Conservation (phyloP, 805 yeast species). For the Candida gorgasii region DNA sequence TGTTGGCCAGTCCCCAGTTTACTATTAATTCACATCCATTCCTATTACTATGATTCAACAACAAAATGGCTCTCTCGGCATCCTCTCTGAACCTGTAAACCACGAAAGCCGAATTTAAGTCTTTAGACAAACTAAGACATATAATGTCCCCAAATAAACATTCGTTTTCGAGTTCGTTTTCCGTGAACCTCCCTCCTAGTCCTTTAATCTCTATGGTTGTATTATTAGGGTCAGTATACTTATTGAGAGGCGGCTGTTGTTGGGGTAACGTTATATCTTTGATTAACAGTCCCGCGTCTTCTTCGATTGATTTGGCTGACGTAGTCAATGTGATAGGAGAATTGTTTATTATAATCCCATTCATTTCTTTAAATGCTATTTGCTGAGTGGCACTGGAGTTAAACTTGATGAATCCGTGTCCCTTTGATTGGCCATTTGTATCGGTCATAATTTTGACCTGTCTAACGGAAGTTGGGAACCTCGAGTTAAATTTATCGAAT, state of each 20-base stretch:
- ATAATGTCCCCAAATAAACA: constrained; percentile 63
- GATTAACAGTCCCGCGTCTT: neutral
- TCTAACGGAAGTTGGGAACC: constrained; percentile 66
- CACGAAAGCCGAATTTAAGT: constrained; percentile 23
- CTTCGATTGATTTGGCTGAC: neutral
- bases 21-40: constrained; percentile 30
- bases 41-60: constrained; percentile 29
- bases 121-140: constrained; percentile 22
- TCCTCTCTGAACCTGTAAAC: constrained; percentile 31
- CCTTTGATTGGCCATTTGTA: constrained; percentile 68
- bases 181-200: constrained; percentile 56
- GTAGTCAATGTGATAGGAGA: constrained; percentile 59
- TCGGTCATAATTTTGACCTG: constrained; percentile 81
- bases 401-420: constrained; percentile 90
- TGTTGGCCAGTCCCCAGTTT: constrained; percentile 42
- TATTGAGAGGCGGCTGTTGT: constrained; percentile 56
- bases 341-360: constrained; percentile 69
- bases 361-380: constrained; percentile 77
- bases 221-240: constrained; percentile 77
- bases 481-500: constrained; percentile 63
- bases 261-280: constrained; percentile 33
- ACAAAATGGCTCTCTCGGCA: constrained; percentile 40
- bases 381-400: constrained; percentile 63
- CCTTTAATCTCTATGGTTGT: constrained; percentile 76
- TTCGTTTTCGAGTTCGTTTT: constrained; percentile 58